Percentiles rank a stretch among this genome's conserved stretches.
Evolutionary conservation across 2,329 filamentous ascomycete species (phyloP).

Genomic region (Sclerotinia minor): DNA sequence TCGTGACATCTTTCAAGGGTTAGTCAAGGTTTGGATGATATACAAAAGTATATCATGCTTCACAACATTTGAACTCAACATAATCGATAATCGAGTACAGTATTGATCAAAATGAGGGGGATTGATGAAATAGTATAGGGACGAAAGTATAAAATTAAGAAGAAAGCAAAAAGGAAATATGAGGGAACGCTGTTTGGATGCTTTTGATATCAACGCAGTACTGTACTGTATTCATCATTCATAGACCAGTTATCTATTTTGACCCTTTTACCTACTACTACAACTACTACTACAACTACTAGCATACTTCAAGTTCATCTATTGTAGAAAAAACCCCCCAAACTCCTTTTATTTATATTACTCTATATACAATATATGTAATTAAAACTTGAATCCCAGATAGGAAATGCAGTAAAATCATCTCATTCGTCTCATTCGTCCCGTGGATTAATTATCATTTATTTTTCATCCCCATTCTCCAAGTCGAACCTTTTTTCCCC

Average conservation of each 20-base stretch:
- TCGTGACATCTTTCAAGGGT: background rate
- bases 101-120: background rate
- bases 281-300: no score
- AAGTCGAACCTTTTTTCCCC: background rate
- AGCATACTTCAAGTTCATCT: background rate
- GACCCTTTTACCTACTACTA: no score
- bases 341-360: background rate
- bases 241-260: no score
- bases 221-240: no score
- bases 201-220: no score
- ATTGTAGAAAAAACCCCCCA: background rate
- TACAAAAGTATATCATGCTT: background rate
- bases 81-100: slow-evolving; percentile 2
- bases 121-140: background rate
- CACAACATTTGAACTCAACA: slow-evolving; percentile 9
- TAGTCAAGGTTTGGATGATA: background rate
- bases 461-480: background rate
- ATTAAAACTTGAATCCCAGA: background rate
- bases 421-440: background rate
- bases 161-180: background rate
- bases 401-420: no score
- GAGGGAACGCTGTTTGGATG: no score
- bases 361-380: no score
- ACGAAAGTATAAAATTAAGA: background rate
- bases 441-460: background rate